These are phyloP conservation scores for Rhodotorula sphaerocarpa DNA, from an alignment of 768 basidiomycete species.

Conservation along the genomic window DNA sequence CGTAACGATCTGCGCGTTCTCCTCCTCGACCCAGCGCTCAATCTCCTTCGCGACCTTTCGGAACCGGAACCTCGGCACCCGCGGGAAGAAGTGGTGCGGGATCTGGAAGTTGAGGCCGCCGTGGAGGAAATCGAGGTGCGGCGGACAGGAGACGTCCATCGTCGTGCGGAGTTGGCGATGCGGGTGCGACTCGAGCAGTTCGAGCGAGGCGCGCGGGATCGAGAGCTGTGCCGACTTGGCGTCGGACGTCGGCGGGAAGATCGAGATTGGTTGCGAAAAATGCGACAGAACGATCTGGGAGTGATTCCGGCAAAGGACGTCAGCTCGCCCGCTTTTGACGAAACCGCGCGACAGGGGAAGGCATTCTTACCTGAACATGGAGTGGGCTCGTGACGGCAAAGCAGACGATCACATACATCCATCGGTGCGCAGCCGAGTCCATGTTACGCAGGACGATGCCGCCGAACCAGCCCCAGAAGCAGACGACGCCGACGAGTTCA, in stretches of 20 bases:
- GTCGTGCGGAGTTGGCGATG: conserved; percentile 96
- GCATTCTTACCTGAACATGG: conserved; percentile 87
- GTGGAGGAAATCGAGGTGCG: conserved; percentile 77
- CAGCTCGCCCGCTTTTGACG: too few relatives aligned
- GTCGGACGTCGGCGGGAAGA: conserved; percentile 9
- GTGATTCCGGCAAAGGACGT: too few relatives aligned
- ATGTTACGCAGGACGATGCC: conserved; percentile 57
- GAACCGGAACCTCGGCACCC: conserved; percentile 87
- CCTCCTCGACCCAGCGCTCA: conserved; percentile 76
- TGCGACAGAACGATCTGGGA: conserved; percentile 83
- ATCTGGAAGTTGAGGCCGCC: conserved; percentile 97
- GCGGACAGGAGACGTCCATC: conserved; percentile 81
- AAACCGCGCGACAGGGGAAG: too few relatives aligned
- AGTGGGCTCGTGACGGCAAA: conserved; percentile 80
- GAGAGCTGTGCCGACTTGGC: conserved; percentile 1
- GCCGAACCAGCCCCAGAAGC: conserved; percentile 85
- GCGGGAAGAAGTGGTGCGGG: conserved; percentile 93
- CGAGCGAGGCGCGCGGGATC: conserved; percentile 61
- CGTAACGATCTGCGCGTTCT: conserved; percentile 34
- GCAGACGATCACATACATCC: conserved; percentile 73
- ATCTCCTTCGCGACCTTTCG: conserved; percentile 71
- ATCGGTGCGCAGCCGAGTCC: conserved; percentile 60
- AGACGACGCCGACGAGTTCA: conserved; percentile 65
- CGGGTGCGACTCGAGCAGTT: conserved; percentile 85
- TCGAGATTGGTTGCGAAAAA: conserved; percentile 53